phyloP scores from a whole-genome alignment of 495 filamentous ascomycete species.

The Hypoxylon subgilvum region DNA sequence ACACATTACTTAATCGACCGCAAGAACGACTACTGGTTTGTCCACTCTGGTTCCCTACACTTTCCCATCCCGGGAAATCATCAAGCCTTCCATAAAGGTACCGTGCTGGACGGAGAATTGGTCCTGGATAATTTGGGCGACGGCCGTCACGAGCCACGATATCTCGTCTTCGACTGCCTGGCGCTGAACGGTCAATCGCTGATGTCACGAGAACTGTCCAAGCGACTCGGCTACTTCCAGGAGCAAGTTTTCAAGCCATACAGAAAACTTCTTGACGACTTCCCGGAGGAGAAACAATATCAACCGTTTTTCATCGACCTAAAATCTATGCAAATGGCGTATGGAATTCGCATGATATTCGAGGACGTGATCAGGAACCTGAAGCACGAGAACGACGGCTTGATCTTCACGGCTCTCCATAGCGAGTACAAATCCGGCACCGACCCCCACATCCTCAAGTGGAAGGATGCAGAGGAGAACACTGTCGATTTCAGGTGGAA shows the following conservation, averaged over 20 bases:
- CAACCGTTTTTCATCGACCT: slow-evolving; percentile 81
- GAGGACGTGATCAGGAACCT: slow-evolving; percentile 78
- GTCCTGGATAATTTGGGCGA: slow-evolving; percentile 74
- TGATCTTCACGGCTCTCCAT: slow-evolving; percentile 92
- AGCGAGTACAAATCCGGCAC: slow-evolving; percentile 87
- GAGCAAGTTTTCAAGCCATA: slow-evolving; percentile 82
- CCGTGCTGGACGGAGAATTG: slow-evolving; percentile 90
- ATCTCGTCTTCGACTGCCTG: slow-evolving; percentile 91
- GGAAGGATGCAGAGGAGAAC: slow-evolving; percentile 93
- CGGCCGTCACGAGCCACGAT: slow-evolving; percentile 72
- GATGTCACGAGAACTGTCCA: slow-evolving; percentile 79
- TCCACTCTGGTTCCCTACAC: slow-evolving; percentile 70
- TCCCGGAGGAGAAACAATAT: slow-evolving; percentile 69
- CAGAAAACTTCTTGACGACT: slow-evolving; percentile 68
- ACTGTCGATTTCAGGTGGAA: slow-evolving; percentile 86
- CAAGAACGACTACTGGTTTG: slow-evolving; percentile 91
- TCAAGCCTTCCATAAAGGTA: slow-evolving; percentile 73
- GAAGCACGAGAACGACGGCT: slow-evolving; percentile 90
- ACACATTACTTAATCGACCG: slow-evolving; percentile 86
- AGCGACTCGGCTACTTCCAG: slow-evolving; percentile 84
- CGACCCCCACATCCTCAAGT: slow-evolving; percentile 91
- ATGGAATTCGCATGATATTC: slow-evolving; percentile 92
- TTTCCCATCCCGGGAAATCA: slow-evolving; percentile 74
- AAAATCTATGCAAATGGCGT: slow-evolving; percentile 85
- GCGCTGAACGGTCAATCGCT: slow-evolving; percentile 76